phyloP scores from a whole-genome alignment of 2,329 filamentous ascomycete genomes.

The Penicillium sp. region DNA sequence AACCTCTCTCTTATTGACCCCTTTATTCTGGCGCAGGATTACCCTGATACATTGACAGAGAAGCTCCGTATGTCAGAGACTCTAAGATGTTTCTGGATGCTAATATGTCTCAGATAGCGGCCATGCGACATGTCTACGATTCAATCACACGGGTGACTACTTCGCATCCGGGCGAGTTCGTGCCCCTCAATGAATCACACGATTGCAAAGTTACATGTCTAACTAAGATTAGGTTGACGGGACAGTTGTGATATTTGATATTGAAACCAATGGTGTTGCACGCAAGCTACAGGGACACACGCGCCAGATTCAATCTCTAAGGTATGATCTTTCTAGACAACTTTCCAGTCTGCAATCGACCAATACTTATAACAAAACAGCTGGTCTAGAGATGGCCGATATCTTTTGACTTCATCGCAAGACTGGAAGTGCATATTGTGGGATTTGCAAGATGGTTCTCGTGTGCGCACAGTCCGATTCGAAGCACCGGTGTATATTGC shows the following conservation, averaged over 20 bases:
- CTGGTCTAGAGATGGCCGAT: slow-evolving; percentile 89
- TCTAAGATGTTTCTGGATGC: slow-evolving; percentile 1
- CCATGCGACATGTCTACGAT: slow-evolving; percentile 65
- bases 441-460: slow-evolving; percentile 71
- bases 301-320: slow-evolving; percentile 85
- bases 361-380: slow-evolving; percentile 35
- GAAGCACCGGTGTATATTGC: slow-evolving; percentile 92
- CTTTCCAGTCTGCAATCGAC: slow-evolving; percentile 3
- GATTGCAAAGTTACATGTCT: not conserved
- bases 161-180: slow-evolving; percentile 81
- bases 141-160: slow-evolving; percentile 91
- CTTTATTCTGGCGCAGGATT: slow-evolving; percentile 70
- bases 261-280: slow-evolving; percentile 94
- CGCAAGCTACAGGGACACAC: slow-evolving; percentile 91
- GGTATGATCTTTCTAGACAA: slow-evolving; percentile 28
- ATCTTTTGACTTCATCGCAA: slow-evolving; percentile 85
- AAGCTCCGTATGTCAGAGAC: slow-evolving; percentile 66
- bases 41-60: slow-evolving; percentile 82
- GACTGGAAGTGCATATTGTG: slow-evolving; percentile 96
- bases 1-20: slow-evolving; percentile 68
- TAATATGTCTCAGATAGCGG: slow-evolving; percentile 48
- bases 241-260: slow-evolving; percentile 90
- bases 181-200: slow-evolving; percentile 3
- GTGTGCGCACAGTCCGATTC: slow-evolving; percentile 80
- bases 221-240: slow-evolving; percentile 60